These are phyloP conservation scores for Calonectria crousiana DNA, from an alignment of 2,329 filamentous ascomycete species.

Conservation along the genomic window DNA sequence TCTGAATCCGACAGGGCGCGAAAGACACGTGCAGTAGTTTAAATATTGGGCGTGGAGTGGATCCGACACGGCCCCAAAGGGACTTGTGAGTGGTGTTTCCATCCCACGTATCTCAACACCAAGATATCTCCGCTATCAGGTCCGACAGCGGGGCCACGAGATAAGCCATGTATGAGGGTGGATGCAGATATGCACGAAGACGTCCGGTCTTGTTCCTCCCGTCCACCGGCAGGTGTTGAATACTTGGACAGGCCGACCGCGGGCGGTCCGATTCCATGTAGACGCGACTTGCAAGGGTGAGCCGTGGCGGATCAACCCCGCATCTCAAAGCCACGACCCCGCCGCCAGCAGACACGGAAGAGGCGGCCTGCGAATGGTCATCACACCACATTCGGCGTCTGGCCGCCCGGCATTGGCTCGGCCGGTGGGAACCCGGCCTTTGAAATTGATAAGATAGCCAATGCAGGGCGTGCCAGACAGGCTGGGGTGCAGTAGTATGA, in stretches of 20 bases:
- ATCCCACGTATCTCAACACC: not conserved
- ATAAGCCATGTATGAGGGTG: not conserved
- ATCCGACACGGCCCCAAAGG: not conserved
- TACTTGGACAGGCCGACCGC: not conserved
- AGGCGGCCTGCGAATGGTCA: not conserved
- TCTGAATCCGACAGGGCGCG: conserved; percentile 1
- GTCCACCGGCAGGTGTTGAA: not conserved
- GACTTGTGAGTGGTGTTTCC: not conserved
- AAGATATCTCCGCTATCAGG: conserved; percentile 7
- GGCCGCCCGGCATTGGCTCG: not conserved
- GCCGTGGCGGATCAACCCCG: not conserved
- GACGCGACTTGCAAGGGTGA: not conserved
- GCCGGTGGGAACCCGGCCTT: not conserved
- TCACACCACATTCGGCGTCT: not conserved
- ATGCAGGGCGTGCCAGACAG: conserved; percentile 9
- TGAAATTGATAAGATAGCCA: not conserved
- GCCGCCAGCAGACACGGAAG: not conserved
- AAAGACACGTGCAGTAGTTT: conserved; percentile 5
- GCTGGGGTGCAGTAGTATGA: conserved; percentile 3
- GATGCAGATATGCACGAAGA: not conserved
- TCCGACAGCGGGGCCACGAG: not conserved
- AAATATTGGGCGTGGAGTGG: not conserved
- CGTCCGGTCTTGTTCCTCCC: not conserved
- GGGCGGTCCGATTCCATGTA: not conserved
- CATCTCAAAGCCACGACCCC: not conserved